A percentile compares a stretch with the other conserved stretches of the same genome.
These are phyloP conservation scores for Millerago galiae DNA, from an alignment of 805 yeast species.

Conservation along the genomic window DNA sequence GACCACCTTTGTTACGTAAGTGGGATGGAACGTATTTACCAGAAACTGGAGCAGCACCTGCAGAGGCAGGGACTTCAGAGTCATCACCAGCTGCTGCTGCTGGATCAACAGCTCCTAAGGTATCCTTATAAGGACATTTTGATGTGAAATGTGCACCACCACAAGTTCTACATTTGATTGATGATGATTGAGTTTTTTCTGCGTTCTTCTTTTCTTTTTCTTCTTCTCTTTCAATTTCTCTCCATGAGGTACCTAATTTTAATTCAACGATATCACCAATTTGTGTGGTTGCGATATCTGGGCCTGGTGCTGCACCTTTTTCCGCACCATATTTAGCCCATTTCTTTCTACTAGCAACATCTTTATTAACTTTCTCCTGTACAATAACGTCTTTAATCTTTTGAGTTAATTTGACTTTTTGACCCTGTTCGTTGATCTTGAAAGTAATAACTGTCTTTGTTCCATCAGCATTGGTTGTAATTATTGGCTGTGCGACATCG, in stretches of 20 bases:
- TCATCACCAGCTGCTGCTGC: conserved; percentile 30
- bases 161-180: conserved; percentile 80
- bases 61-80: conserved; percentile 50
- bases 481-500: conserved; percentile 60
- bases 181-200: conserved; percentile 40
- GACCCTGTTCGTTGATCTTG: conserved; percentile 68
- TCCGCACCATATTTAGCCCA: conserved; percentile 91
- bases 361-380: conserved; percentile 75
- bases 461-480: conserved; percentile 77
- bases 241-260: conserved; percentile 71
- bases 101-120: conserved; percentile 51
- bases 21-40: conserved; percentile 61
- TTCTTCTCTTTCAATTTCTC: conserved; percentile 63
- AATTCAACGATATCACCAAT: conserved; percentile 79
- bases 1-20: conserved; percentile 36
- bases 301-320: conserved; percentile 68
- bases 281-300: conserved; percentile 82
- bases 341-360: conserved; percentile 78
- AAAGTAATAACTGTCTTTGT: conserved; percentile 82
- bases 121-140: conserved; percentile 93
- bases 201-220: conserved; percentile 40
- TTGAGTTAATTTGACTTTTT: conserved; percentile 83
- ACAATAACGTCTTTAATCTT: conserved; percentile 70
- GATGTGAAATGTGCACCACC: conserved; percentile 90
- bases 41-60: conserved; percentile 33